Conservation (phyloP, 495 filamentous ascomycete species). For the Wilcoxina mikolae region DNA sequence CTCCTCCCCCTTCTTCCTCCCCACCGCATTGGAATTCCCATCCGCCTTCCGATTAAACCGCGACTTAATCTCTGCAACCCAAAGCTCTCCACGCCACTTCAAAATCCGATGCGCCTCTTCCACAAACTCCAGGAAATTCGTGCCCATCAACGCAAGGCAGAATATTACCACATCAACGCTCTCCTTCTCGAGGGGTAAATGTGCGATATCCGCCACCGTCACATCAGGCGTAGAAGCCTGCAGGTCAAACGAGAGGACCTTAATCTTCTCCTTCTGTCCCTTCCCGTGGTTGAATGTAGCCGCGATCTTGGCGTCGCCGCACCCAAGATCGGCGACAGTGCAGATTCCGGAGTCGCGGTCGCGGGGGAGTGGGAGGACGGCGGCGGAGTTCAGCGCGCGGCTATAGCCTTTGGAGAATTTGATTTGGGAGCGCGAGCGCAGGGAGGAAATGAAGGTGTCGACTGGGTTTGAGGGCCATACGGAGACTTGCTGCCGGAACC, state of each 20-base stretch:
- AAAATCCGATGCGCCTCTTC: constrained; percentile 87
- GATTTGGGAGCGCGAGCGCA: constrained; percentile 42
- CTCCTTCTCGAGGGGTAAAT: constrained; percentile 56
- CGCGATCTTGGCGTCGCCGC: constrained; percentile 62
- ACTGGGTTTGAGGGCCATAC: constrained; percentile 95
- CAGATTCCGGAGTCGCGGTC: constrained; percentile 41
- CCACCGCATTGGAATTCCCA: constrained; percentile 9
- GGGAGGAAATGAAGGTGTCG: constrained; percentile 55
- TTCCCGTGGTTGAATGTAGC: constrained; percentile 37
- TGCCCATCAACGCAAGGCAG: constrained; percentile 95
- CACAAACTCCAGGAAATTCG: constrained; percentile 90
- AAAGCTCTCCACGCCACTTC: constrained; percentile 83
- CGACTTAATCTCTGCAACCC: constrained; percentile 92
- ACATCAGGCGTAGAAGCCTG: constrained; percentile 49
- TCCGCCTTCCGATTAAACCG: constrained; percentile 41
- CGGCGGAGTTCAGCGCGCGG: constrained; percentile 22
- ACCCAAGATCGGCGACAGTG: constrained; percentile 77
- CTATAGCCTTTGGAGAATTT: constrained; percentile 29
- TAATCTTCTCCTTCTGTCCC: constrained; percentile 32
- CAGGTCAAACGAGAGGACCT: constrained; percentile 51
- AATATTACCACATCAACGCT: constrained; percentile 76
- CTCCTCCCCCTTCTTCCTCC: constrained; percentile 39
- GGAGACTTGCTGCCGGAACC: constrained; percentile 85
- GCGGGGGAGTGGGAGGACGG: constrained; percentile 19
- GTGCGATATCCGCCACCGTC: constrained; percentile 73